phyloP scores from a whole-genome alignment of 2,329 filamentous ascomycete species.

The Verruconis gallopava region DNA sequence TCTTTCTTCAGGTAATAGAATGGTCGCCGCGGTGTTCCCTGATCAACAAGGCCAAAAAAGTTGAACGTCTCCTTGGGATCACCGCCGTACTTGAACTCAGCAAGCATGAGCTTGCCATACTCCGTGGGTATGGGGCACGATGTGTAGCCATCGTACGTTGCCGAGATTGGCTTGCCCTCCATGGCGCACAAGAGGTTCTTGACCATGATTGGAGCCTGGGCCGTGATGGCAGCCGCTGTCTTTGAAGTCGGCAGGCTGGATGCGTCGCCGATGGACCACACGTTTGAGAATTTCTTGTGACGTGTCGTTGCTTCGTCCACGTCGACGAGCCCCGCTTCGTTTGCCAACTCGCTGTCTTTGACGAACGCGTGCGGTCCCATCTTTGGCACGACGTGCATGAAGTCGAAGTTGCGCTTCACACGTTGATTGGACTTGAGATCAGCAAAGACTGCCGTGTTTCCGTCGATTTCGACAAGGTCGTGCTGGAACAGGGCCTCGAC shows the following conservation, averaged over 20 bases:
- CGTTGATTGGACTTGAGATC: conserved; percentile 16
- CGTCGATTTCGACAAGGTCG: conserved; percentile 24
- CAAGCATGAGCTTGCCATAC: conserved; percentile 50
- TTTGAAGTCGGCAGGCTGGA: conserved; percentile 26
- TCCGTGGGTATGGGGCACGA: conserved; percentile 29
- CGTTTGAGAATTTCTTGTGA: conserved; percentile 25
- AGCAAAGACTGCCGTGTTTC: conserved; percentile 24
- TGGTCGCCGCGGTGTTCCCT: conserved; percentile 39
- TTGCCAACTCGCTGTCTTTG: conserved; percentile 22
- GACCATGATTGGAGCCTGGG: conserved; percentile 24
- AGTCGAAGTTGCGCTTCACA: conserved; percentile 23
- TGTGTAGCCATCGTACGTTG: conserved; percentile 26
- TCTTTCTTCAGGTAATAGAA: conserved; percentile 55
- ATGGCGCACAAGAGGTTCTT: conserved; percentile 21
- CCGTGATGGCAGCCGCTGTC: conserved; percentile 26
- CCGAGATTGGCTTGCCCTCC: conserved; percentile 17
- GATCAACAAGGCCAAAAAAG: conserved; percentile 44
- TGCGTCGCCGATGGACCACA: conserved; percentile 28
- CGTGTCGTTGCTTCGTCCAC: conserved; percentile 23
- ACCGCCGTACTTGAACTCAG: conserved; percentile 53
- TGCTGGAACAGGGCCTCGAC: conserved; percentile 27
- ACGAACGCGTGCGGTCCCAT: conserved; percentile 26
- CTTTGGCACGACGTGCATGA: conserved; percentile 26
- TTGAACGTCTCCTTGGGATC: conserved; percentile 51
- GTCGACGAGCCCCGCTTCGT: conserved; percentile 25